These are phyloP conservation scores for Agarophyton chilense DNA, from an alignment of 23 red algal species.

Conservation along the genomic window DNA sequence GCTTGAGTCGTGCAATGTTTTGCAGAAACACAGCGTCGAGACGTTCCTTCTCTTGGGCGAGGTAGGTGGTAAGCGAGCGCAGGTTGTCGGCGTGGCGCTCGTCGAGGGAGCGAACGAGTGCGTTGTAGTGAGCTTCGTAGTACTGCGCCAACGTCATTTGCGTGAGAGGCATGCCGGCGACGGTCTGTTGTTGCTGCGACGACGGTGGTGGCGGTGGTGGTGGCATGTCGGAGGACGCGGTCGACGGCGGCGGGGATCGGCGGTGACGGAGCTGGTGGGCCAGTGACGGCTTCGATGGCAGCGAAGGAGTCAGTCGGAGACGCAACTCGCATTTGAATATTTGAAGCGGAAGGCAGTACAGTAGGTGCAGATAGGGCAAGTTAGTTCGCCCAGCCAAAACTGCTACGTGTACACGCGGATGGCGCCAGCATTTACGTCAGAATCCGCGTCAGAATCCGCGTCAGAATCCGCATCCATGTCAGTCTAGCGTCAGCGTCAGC, in stretches of 20 bases:
- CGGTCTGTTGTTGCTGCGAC: not conserved
- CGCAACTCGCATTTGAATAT: too few species aligned
- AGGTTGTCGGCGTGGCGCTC: not conserved
- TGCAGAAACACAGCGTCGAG: not conserved
- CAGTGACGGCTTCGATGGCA: not conserved
- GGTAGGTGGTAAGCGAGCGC: not conserved
- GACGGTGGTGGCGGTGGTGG: not conserved
- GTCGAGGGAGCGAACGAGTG: not conserved
- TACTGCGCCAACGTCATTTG: constrained; percentile 4
- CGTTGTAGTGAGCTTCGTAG: not conserved
- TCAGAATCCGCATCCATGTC: too few species aligned
- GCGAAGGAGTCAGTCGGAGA: not conserved
- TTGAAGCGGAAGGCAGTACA: too few species aligned
- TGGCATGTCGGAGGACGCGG: not conserved
- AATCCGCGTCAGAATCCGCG: too few species aligned
- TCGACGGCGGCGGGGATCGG: not conserved
- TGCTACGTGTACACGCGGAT: too few species aligned
- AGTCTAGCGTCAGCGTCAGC: too few species aligned
- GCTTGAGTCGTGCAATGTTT: not conserved
- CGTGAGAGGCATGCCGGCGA: not conserved
- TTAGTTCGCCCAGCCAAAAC: too few species aligned
- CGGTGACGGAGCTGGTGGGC: too few species aligned
- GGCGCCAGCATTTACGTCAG: too few species aligned
- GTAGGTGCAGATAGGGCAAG: too few species aligned
- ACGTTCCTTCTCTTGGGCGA: not conserved